Conservation (phyloP, 2,329 filamentous ascomycete species). For the Pyrenochaeta sp. region DNA sequence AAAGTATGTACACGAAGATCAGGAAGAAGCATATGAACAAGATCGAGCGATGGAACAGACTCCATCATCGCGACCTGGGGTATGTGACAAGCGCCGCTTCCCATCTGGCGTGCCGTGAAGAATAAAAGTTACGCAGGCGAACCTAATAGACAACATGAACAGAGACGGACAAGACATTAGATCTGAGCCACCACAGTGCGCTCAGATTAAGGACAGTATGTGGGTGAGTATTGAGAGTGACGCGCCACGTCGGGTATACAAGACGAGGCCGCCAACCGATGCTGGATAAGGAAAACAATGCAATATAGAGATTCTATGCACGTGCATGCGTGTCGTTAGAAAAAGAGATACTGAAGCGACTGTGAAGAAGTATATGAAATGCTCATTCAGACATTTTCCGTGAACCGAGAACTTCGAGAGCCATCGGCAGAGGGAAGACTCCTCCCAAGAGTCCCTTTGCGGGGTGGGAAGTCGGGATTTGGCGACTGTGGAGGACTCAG, state of each 20-base stretch:
- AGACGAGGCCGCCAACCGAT: constrained; percentile 16
- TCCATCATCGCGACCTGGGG: constrained; percentile 12
- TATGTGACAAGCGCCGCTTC: constrained; percentile 25
- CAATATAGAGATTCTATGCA: constrained; percentile 27
- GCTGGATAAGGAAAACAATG: constrained; percentile 13
- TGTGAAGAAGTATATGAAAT: constrained; percentile 28
- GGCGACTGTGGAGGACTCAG: constrained; percentile 51
- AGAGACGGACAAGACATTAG: constrained; percentile 31
- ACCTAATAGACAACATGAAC: constrained; percentile 6
- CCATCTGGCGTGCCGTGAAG: constrained; percentile 20
- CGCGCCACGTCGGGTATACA: constrained; percentile 30
- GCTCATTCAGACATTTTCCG: constrained; percentile 53
- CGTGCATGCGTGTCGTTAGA: constrained; percentile 35
- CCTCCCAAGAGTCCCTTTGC: constrained; percentile 49
- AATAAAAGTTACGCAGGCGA: constrained; percentile 13
- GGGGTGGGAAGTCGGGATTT: constrained; percentile 35
- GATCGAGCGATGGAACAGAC: constrained; percentile 6
- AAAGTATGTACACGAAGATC: constrained; percentile 23
- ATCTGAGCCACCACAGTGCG: constrained; percentile 15
- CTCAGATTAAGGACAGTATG: constrained; percentile 29
- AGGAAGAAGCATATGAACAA: constrained; percentile 14
- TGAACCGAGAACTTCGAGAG: constrained; percentile 55
- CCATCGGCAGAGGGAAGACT: constrained; percentile 56
- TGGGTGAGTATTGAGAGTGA: constrained; percentile 16
- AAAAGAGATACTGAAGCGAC: constrained; percentile 27